Base-by-base conservation (phyloP, 345 rosid genomes). In the Kernera saxatilis region DNA sequence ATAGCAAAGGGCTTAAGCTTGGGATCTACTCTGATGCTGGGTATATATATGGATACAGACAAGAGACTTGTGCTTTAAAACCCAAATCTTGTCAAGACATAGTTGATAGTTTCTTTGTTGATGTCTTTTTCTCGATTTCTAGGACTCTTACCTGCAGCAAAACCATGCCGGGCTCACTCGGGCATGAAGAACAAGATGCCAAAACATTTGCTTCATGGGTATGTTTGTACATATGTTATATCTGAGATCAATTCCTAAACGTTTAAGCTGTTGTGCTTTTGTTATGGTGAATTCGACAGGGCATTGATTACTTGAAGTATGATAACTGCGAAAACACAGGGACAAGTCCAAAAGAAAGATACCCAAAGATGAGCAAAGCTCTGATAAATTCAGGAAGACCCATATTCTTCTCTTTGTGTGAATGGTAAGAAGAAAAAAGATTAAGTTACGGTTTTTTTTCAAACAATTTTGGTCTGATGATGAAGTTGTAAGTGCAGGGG, bases 11-110 rank as follows among this genome's bases (percentile, higher is more conserved):
- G 44, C 85, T 92, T 51, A 88, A 92, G 79, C 87, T 92, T 18
- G 98, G 98, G 33, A 85, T 92, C 35, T 92, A 92, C 72, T 81
- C 90, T 5, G 93, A 87, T 88, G 98, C 98, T 2, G 98, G 98
- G 97, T 92, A 84, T 69, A 33, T 7, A 40, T 2, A 39, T 22
- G 11, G 0, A 13, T 14, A 43, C 11, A 41, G 5, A 44, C 41
- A 35, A 14, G 25, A 48, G 1, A 36, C 4, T 33, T 68, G n/a
- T 59, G 56, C 43, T 52, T 54, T 8, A 43, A 5, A 68, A 6
- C 48, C 15, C 19, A 50, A 41, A 53, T 12, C 15, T 72, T 58
- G 5, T 22, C 3, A 54, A 44, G 21, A 49, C 26, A 67, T 39
- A 50, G 35, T 50, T 59, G 22, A 74, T 40, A 51, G 33, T 50